These are phyloP conservation scores for Acorus calamus DNA, from an alignment of 106 monocot genomes.

Conservation along the genomic window DNA sequence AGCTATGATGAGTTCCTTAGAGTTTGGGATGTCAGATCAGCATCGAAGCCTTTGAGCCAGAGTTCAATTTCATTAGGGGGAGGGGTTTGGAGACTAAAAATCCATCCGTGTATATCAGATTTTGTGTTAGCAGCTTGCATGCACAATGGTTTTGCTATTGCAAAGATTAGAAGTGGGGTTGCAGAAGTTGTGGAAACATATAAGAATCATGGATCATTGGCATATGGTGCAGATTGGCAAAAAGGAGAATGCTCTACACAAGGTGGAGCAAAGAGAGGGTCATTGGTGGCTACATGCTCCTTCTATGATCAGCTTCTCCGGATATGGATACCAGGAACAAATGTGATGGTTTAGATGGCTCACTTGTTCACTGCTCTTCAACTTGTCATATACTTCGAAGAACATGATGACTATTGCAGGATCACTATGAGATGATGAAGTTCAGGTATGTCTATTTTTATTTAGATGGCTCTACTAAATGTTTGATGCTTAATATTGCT, in stretches of 20 bases:
- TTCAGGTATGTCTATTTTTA: too few species aligned
- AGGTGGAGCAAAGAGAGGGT: slow-evolving; percentile 1
- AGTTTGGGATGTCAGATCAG: slow-evolving; percentile 73
- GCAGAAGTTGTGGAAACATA: slow-evolving; percentile 49
- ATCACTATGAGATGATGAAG: too few species aligned
- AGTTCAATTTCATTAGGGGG: slow-evolving; percentile 56
- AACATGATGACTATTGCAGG: too few species aligned
- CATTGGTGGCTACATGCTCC: slow-evolving; percentile 77
- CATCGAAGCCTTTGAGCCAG: slow-evolving; percentile 38
- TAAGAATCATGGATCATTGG: slow-evolving; percentile 68
- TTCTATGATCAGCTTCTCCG: slow-evolving; percentile 73
- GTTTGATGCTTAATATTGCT: too few species aligned
- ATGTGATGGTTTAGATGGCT: slow-evolving; percentile 3
- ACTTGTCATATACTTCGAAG: too few species aligned
- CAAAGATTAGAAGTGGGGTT: slow-evolving; percentile 29
- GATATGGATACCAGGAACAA: slow-evolving; percentile 45
- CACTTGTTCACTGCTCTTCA: too few species aligned
- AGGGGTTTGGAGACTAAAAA: slow-evolving; percentile 89
- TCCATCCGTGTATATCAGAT: slow-evolving; percentile 37
- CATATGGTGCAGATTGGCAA: slow-evolving; percentile 91
- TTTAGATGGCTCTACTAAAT: too few species aligned
- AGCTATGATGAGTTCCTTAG: slow-evolving; percentile 86
- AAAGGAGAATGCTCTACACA: slow-evolving; percentile 11
- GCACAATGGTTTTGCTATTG: slow-evolving; percentile 87
- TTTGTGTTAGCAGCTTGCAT: slow-evolving; percentile 89